Evolutionary conservation across 257 asterid species (phyloP), one percentile per base, ranked within the genome.

Genomic region (Solanum sejunctum): DNA sequence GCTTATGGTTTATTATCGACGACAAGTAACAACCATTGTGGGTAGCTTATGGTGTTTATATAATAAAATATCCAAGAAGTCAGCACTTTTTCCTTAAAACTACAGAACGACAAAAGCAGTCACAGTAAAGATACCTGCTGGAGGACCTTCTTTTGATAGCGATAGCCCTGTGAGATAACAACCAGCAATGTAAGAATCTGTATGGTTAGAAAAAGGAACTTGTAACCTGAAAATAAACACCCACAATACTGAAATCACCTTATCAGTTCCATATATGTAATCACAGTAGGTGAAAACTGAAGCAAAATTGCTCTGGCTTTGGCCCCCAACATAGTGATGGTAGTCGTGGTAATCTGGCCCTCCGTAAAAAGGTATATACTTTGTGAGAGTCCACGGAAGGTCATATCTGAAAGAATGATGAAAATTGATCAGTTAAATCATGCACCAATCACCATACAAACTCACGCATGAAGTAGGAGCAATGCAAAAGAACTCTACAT

Each of bases 241-340:
- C 49, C 15, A 67, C 12, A 71, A 41, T 73, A 7, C 8, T 56
- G 80, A 43, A 66, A 84, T 90, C 72, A 93, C 99, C 98, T 97
- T 97, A 89, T 97, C 98, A 41, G 99, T 97, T 89, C 99, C 98
- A 86, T 97, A 97, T 61, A 97, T 90, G 89, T 89, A 97, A 89
- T 97, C 99, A 15, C 99, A 97, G 60, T 97, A 97, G 73, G 99
- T 97, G 91, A 97, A 97, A 39, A 97, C 99, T 26, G 99, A 95
- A 81, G 99, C 98, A 86, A 97, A 97, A 88, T 97, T 97, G 89
- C 99, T 97, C 86, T 97, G 99, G 89, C 99, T 97, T 87, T 88
- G 92, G 80, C 98, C 98, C 60, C 99, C 99, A 55, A 97, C 99
- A 64, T 97, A 97, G 84, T 97, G 99, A 87, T 97, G 99, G 92